These are phyloP conservation scores for Neurospora sp. DNA, from an alignment of 495 filamentous ascomycete species.

Conservation along the genomic window DNA sequence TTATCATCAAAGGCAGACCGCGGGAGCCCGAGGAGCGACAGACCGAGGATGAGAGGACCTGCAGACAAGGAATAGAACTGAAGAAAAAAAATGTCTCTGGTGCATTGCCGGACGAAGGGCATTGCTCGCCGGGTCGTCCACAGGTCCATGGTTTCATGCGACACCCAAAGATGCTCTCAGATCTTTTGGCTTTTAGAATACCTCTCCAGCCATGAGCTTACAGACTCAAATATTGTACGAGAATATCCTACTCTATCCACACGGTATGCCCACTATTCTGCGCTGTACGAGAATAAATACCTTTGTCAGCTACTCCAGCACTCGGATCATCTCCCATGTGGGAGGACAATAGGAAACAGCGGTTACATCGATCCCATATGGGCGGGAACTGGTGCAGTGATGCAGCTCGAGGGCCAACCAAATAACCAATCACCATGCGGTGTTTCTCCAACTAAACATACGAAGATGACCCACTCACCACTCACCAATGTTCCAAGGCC, in stretches of 20 bases:
- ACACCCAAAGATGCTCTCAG: not conserved
- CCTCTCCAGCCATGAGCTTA: not conserved
- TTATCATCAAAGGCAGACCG: not conserved
- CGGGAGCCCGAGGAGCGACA: not conserved
- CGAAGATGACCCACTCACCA: not conserved
- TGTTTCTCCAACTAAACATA: conserved; percentile 1
- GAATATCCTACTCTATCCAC: not conserved
- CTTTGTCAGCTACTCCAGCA: not conserved
- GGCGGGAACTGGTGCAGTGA: not conserved
- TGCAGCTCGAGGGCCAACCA: not conserved
- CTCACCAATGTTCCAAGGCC: not conserved
- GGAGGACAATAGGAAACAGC: not conserved
- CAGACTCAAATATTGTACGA: not conserved
- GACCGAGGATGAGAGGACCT: not conserved
- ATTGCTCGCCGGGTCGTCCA: not conserved
- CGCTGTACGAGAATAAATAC: not conserved
- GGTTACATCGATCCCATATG: not conserved
- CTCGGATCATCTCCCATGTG: not conserved
- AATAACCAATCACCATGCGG: not conserved
- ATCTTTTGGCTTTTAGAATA: not conserved
- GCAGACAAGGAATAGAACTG: not conserved
- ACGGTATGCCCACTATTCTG: not conserved
- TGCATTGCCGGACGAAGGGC: not conserved
- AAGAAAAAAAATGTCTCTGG: not conserved
- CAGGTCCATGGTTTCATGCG: not conserved